These are phyloP conservation scores for Colletotrichum sp. DNA, from an alignment of 2,329 filamentous ascomycete genomes.

Conservation along the genomic window DNA sequence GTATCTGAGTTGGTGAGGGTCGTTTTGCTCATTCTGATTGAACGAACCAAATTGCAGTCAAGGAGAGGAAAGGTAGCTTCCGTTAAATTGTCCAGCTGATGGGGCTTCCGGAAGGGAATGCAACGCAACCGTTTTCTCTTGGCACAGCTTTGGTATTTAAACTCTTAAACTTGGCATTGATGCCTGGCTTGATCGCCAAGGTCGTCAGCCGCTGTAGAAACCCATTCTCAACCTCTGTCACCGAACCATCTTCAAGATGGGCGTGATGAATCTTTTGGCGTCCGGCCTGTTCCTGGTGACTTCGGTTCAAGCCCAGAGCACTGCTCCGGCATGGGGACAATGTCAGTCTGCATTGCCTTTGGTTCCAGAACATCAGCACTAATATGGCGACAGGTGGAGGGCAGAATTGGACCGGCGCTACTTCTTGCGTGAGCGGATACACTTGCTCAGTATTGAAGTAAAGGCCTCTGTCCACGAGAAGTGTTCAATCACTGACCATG, in stretches of 20 bases:
- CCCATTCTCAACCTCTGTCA: neutral
- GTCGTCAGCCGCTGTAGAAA: neutral
- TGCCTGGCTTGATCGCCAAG: neutral
- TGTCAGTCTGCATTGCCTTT: neutral
- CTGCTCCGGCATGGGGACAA: conserved; percentile 9
- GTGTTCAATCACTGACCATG: neutral
- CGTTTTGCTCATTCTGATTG: neutral
- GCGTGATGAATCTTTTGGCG: neutral
- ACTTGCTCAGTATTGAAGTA: conserved; percentile 18
- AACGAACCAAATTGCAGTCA: neutral
- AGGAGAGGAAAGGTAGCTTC: neutral
- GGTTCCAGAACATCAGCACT: neutral
- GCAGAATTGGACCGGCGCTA: conserved; percentile 8
- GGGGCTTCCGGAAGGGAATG: neutral
- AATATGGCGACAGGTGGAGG: conserved; percentile 6
- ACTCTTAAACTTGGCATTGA: conserved; percentile 4
- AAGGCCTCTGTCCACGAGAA: neutral
- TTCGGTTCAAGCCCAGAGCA: neutral
- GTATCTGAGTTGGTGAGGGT: neutral
- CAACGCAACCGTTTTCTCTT: neutral
- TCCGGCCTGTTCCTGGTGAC: neutral
- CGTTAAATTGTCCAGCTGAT: neutral
- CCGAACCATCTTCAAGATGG: neutral
- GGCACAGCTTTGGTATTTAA: neutral
- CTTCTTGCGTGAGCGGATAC: conserved; percentile 14